These are phyloP conservation scores for Suillus sp. DNA, from an alignment of 768 basidiomycete species.

Conservation along the genomic window DNA sequence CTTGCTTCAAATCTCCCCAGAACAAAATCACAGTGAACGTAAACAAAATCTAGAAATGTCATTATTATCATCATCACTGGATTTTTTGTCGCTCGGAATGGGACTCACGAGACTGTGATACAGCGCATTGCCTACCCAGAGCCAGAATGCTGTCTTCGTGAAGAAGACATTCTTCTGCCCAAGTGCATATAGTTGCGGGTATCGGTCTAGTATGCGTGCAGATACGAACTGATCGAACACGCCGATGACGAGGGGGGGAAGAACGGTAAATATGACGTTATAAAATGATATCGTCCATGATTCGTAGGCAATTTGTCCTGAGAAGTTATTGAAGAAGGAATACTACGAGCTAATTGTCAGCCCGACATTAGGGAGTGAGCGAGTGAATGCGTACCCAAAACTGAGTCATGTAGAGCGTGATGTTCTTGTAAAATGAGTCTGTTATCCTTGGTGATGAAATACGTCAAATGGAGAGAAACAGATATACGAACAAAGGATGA, in stretches of 20 bases:
- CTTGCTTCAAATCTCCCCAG: slow-evolving; percentile 88
- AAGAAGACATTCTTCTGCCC: slow-evolving; percentile 96
- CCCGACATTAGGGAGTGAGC: background rate
- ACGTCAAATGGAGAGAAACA: background rate
- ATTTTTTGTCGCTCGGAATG: background rate
- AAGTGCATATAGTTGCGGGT: slow-evolving; percentile 93
- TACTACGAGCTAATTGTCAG: slow-evolving; percentile 55
- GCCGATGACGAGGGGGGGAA: slow-evolving; percentile 96
- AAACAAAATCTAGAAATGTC: slow-evolving; percentile 66
- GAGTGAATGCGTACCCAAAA: slow-evolving; percentile 77
- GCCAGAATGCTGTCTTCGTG: slow-evolving; percentile 87
- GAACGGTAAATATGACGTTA: slow-evolving; percentile 93
- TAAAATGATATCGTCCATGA: slow-evolving; percentile 98
- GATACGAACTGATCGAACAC: slow-evolving; percentile 99
- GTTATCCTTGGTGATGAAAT: slow-evolving; percentile 13
- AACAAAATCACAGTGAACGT: slow-evolving; percentile 88
- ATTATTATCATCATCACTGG: background rate
- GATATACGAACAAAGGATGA: slow-evolving; percentile 82
- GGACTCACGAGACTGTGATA: slow-evolving; percentile 82
- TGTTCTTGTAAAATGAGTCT: slow-evolving; percentile 99
- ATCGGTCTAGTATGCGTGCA: slow-evolving; percentile 93
- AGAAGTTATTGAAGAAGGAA: slow-evolving; percentile 99
- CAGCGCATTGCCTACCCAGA: slow-evolving; percentile 87
- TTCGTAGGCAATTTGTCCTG: slow-evolving; percentile 97
- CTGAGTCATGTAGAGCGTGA: slow-evolving; percentile 96